phyloP scores from a whole-genome alignment of 768 basidiomycete genomes.

The Lenzites betulinus region DNA sequence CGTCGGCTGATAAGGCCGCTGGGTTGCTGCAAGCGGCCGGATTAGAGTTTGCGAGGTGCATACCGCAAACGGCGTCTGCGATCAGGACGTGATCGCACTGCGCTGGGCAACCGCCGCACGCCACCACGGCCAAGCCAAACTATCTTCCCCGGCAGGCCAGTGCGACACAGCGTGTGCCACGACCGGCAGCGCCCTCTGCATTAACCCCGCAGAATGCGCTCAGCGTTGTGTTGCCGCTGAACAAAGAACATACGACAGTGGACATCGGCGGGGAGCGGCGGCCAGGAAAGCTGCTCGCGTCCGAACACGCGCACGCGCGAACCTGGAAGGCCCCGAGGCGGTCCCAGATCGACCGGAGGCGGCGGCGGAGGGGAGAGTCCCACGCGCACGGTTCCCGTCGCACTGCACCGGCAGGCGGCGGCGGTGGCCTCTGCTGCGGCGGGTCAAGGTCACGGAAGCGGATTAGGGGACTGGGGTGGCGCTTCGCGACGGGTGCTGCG shows the following conservation, averaged over 20 bases:
- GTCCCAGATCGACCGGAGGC: constrained; percentile 1
- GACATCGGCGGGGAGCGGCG: not conserved
- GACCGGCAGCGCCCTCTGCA: too few species aligned
- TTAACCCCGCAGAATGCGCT: too few species aligned
- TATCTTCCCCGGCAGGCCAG: not conserved
- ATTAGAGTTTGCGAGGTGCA: constrained; percentile 9
- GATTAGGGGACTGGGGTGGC: not conserved
- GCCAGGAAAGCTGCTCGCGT: not conserved
- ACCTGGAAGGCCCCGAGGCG: constrained; percentile 1
- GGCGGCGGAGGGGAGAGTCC: not conserved
- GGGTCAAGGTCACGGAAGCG: constrained; percentile 8
- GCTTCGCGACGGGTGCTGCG: not conserved
- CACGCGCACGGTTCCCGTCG: not conserved
- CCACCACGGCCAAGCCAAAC: constrained; percentile 1
- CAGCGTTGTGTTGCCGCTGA: not conserved
- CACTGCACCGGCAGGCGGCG: not conserved
- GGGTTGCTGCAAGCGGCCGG: not conserved
- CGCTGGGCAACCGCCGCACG: not conserved
- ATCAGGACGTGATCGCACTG: not conserved
- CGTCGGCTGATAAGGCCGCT: constrained; percentile 17
- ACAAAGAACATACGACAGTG: not conserved
- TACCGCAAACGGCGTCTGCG: not conserved
- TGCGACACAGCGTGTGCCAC: too few species aligned
- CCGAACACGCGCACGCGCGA: not conserved
- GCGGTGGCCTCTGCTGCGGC: not conserved